Percentiles rank a stretch among this genome's conserved stretches.
Conservation (phyloP, 495 filamentous ascomycete genomes). For the Penicillium parvum region DNA sequence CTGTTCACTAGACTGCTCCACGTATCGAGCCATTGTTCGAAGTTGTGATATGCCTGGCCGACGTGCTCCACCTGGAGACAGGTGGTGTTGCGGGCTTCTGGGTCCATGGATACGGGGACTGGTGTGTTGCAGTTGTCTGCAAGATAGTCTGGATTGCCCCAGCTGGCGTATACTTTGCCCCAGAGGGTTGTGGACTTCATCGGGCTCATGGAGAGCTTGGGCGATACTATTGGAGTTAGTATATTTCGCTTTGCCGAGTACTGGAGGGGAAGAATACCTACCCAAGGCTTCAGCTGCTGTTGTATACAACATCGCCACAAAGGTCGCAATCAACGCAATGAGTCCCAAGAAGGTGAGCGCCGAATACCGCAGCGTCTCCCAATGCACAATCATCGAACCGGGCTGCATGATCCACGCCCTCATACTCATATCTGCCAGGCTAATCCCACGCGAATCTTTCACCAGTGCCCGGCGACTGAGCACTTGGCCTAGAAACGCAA, state of each 20-base stretch:
- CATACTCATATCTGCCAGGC: constrained; percentile 68
- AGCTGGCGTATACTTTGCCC: constrained; percentile 53
- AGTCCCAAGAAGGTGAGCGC: constrained; percentile 54
- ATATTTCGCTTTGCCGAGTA: neutral
- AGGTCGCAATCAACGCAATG: constrained; percentile 53
- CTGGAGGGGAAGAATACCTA: constrained; percentile 12
- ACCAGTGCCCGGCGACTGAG: constrained; percentile 60
- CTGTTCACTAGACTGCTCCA: constrained; percentile 44
- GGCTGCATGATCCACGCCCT: constrained; percentile 58
- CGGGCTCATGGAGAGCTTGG: constrained; percentile 54
- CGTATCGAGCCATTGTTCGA: constrained; percentile 37
- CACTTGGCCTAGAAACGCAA: constrained; percentile 68
- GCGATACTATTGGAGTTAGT: constrained; percentile 45
- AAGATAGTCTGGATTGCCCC: constrained; percentile 55
- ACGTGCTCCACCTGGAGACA: constrained; percentile 64
- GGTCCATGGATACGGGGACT: constrained; percentile 38
- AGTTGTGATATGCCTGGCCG: constrained; percentile 55
- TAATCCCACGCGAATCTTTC: constrained; percentile 54
- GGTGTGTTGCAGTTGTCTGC: constrained; percentile 54
- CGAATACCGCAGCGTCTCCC: constrained; percentile 56
- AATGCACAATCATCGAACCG: constrained; percentile 63
- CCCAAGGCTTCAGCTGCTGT: constrained; percentile 66
- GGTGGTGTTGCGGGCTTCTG: constrained; percentile 33
- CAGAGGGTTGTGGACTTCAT: constrained; percentile 40
- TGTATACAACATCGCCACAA: constrained; percentile 66